A percentile compares a stretch with the other conserved stretches of the same genome.
Evolutionary conservation across 768 basidiomycete genomes (phyloP).

Genomic region (Chiua virens): DNA sequence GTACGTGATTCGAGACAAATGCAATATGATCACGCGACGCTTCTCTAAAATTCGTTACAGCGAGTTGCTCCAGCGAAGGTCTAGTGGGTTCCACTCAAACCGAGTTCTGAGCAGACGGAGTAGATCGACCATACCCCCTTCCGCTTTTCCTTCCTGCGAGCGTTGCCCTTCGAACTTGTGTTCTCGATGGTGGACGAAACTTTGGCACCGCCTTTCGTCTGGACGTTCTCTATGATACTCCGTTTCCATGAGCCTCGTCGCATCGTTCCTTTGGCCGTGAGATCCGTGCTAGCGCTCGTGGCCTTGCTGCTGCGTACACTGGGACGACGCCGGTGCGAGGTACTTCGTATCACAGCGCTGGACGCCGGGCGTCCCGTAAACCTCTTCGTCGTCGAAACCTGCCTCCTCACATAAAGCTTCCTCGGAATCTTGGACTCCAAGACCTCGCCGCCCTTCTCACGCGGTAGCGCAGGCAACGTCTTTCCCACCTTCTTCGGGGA

Average conservation of each 20-base stretch:
- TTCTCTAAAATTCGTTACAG: too few relatives aligned
- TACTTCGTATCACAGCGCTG: conserved; percentile 1
- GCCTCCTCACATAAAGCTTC: conserved; percentile 15
- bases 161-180: neutral
- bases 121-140: conserved; percentile 30
- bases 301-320: conserved; percentile 18
- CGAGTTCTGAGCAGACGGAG: conserved; percentile 28
- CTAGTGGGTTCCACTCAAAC: conserved; percentile 10
- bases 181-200: conserved; percentile 16
- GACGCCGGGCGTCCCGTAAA: neutral
- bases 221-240: conserved; percentile 17
- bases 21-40: too few relatives aligned
- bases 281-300: neutral
- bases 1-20: too few relatives aligned
- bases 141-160: conserved; percentile 21
- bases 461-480: conserved; percentile 11
- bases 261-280: conserved; percentile 19
- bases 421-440: conserved; percentile 22
- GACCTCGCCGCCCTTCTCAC: neutral
- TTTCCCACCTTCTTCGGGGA: conserved; percentile 12
- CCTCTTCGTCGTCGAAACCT: conserved; percentile 15
- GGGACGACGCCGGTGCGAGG: conserved; percentile 14
- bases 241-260: conserved; percentile 30
- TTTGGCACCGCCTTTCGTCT: conserved; percentile 9
- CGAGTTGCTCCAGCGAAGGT: conserved; percentile 1